Conservation (phyloP, 1,284 basidiomycete species). For the Rhodotorula mucilaginosa region DNA sequence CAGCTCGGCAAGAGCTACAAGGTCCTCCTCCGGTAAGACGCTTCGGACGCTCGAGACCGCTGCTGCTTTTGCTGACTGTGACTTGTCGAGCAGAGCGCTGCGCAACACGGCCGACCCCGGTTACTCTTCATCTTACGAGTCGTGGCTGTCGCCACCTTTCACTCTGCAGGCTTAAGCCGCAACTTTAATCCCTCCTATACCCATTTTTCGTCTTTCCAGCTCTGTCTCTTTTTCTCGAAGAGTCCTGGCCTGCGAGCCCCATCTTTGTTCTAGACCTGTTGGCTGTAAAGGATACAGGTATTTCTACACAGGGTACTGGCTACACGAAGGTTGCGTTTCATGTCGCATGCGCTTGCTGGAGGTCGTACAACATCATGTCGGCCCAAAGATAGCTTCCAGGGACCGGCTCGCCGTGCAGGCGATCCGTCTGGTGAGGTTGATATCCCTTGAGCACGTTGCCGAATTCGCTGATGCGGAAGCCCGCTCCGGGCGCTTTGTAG, state of each 20-base stretch:
- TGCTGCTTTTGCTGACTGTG: too few relatives aligned
- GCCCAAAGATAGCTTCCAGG: constrained; percentile 19
- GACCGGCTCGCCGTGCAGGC: constrained; percentile 37
- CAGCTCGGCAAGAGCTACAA: constrained; percentile 23
- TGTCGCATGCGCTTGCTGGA: constrained; percentile 14
- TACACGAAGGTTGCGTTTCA: background rate
- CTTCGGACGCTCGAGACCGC: background rate
- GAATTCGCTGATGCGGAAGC: constrained; percentile 42
- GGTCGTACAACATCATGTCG: constrained; percentile 43
- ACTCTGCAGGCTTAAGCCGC: background rate
- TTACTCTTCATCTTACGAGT: constrained; percentile 29
- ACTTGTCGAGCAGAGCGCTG: constrained; percentile 7
- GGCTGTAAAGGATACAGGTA: background rate
- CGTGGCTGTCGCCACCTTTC: constrained; percentile 30
- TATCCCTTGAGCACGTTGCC: constrained; percentile 42
- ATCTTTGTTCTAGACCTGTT: background rate
- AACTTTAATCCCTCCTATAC: too few relatives aligned
- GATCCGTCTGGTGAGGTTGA: constrained; percentile 40
- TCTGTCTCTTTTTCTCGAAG: background rate
- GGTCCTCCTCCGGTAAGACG: constrained; percentile 28
- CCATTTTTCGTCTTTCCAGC: background rate
- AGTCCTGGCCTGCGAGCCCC: background rate
- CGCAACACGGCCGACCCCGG: constrained; percentile 33
- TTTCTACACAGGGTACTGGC: background rate
- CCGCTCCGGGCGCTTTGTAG: background rate